These are phyloP conservation scores for Barnettozyma hawaiiensis DNA, from an alignment of 1,139 yeast genomes.

Conservation along the genomic window DNA sequence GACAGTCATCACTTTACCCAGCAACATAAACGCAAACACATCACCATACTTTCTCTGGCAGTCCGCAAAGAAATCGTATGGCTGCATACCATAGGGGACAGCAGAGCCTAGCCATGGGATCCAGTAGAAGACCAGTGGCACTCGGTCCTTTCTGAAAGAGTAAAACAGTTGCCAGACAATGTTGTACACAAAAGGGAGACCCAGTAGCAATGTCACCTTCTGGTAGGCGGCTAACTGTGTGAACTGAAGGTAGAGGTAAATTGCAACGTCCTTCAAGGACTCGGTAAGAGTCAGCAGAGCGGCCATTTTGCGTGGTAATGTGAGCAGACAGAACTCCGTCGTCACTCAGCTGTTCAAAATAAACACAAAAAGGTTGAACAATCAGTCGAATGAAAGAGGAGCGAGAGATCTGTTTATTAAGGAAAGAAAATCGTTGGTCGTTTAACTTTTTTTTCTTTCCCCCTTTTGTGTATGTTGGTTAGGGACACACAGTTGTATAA, in stretches of 20 bases:
- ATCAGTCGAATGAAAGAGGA: no score
- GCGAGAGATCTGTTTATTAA: no score
- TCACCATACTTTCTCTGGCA: slow-evolving; percentile 85
- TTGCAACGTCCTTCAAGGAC: slow-evolving; percentile 11
- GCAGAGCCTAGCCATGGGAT: slow-evolving; percentile 97
- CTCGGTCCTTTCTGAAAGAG: slow-evolving; percentile 70
- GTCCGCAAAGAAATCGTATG: slow-evolving; percentile 78
- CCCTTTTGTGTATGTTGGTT: no score
- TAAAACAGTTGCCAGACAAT: slow-evolving; percentile 66
- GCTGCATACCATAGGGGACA: slow-evolving; percentile 81
- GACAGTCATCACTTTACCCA: slow-evolving; percentile 93
- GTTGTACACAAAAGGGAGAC: slow-evolving; percentile 47
- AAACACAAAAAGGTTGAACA: no score
- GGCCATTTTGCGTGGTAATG: slow-evolving; percentile 20
- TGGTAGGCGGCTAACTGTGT: slow-evolving; percentile 29
- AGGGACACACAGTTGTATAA: no score
- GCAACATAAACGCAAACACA: slow-evolving; percentile 78
- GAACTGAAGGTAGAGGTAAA: slow-evolving; percentile 19
- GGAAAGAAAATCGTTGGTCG: no score
- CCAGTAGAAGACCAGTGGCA: slow-evolving; percentile 88
- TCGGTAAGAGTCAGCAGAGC: slow-evolving; percentile 15
- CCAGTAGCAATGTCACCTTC: slow-evolving; percentile 26
- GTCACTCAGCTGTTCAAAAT: no score
- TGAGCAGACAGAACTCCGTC: no score
- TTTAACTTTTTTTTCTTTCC: no score